Conservation (phyloP, 768 basidiomycete species). For the Tephrocybe sp. region DNA sequence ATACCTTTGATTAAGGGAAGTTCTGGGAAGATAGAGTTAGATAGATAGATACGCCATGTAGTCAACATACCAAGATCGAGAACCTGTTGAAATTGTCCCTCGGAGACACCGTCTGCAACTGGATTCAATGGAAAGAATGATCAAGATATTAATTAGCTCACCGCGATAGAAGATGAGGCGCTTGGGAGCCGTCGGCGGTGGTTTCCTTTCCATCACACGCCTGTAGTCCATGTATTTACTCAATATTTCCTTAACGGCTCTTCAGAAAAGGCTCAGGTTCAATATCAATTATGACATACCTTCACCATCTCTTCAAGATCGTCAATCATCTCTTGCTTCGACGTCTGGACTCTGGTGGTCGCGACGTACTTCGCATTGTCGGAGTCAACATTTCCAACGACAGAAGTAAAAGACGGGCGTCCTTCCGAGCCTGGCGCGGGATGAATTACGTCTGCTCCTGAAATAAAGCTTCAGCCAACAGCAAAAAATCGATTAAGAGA, state of each 20-base stretch:
- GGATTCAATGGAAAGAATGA: conserved; percentile 43
- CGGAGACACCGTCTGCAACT: conserved; percentile 47
- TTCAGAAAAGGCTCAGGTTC: background rate
- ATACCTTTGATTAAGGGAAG: background rate
- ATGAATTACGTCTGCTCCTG: conserved; percentile 79
- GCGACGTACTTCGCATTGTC: conserved; percentile 66
- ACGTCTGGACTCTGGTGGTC: conserved; percentile 55
- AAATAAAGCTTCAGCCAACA: conserved; percentile 29
- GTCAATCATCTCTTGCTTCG: conserved; percentile 68
- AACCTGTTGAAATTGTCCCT: conserved; percentile 48
- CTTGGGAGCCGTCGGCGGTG: conserved; percentile 32
- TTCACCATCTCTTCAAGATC: conserved; percentile 64
- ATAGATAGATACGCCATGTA: too few species aligned
- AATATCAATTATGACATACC: conserved; percentile 30
- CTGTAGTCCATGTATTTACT: conserved; percentile 56
- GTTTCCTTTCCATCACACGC: conserved; percentile 42
- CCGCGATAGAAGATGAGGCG: conserved; percentile 76
- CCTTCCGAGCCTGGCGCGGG: conserved; percentile 73
- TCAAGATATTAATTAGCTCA: conserved; percentile 26
- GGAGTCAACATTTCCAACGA: conserved; percentile 75
- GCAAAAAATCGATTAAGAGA: background rate
- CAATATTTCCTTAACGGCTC: conserved; percentile 45
- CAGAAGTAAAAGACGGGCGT: conserved; percentile 73
- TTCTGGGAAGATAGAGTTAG: too few species aligned
- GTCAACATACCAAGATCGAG: conserved; percentile 51